Evolutionary conservation across 2,329 filamentous ascomycete genomes (phyloP).

Genomic region (Aspergillus neoniger): DNA sequence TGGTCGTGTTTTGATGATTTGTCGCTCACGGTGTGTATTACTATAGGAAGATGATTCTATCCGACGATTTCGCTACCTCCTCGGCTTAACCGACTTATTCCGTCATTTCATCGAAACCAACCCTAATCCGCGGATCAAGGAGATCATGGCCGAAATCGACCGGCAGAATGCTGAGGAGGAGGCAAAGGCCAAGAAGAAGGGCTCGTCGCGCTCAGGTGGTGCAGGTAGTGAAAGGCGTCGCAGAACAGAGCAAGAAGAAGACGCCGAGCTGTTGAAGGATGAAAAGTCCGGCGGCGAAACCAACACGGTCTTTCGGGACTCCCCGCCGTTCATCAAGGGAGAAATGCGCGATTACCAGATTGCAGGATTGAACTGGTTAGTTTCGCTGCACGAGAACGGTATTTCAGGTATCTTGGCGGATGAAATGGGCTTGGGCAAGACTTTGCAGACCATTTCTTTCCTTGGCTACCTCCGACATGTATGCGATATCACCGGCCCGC

Average conservation of each 20-base stretch:
- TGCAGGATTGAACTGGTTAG: slow-evolving; percentile 93
- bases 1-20: not conserved
- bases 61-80: slow-evolving; percentile 87
- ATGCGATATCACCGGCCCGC: slow-evolving; percentile 84
- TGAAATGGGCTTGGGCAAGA: slow-evolving; percentile 98
- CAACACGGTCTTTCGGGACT: slow-evolving; percentile 90
- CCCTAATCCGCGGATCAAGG: slow-evolving; percentile 89
- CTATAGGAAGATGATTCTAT: slow-evolving; percentile 88
- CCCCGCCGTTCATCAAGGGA: slow-evolving; percentile 83
- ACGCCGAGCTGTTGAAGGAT: slow-evolving; percentile 82
- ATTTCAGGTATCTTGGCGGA: slow-evolving; percentile 97
- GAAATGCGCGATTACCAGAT: slow-evolving; percentile 96
- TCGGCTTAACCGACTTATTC: slow-evolving; percentile 94
- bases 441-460: slow-evolving; percentile 95
- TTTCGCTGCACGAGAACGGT: slow-evolving; percentile 96
- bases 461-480: slow-evolving; percentile 91
- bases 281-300: slow-evolving; percentile 85
- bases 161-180: slow-evolving; percentile 79
- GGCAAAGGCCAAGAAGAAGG: slow-evolving; percentile 72
- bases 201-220: slow-evolving; percentile 77
- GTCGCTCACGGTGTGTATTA: slow-evolving; percentile 16
- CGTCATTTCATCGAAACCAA: slow-evolving; percentile 99
- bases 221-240: slow-evolving; percentile 75
- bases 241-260: slow-evolving; percentile 95
- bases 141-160: slow-evolving; percentile 93